A percentile compares a stretch with the other conserved stretches of the same genome.
These are phyloP conservation scores for Gossypium aridum DNA, from an alignment of 441 rosid genomes.

Conservation along the genomic window DNA sequence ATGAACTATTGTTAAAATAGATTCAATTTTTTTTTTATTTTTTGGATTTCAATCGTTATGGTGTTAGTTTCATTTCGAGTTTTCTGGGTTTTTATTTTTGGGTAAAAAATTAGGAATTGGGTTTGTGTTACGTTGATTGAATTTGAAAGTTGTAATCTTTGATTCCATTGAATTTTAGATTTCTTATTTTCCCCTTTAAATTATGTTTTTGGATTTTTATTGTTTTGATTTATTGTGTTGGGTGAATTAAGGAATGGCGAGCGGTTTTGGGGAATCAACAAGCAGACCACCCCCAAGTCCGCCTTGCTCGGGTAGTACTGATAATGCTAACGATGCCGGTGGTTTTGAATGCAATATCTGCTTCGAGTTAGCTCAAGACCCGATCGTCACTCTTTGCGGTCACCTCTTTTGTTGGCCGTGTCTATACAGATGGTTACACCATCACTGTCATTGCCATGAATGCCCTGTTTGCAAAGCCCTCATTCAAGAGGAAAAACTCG, in stretches of 20 bases:
- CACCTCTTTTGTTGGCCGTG: conserved; percentile 87
- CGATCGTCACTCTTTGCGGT: conserved; percentile 86
- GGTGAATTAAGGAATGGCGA: conserved; percentile 29
- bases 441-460: conserved; percentile 78
- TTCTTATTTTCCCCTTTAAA: neutral
- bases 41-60: neutral
- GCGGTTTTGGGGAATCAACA: conserved; percentile 37
- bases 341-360: conserved; percentile 95
- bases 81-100: neutral
- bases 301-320: conserved; percentile 20
- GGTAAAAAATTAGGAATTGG: neutral
- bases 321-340: conserved; percentile 40
- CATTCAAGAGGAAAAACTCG: conserved; percentile 73
- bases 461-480: conserved; percentile 94
- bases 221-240: neutral
- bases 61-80: neutral
- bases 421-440: conserved; percentile 73
- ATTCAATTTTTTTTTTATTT: neutral
- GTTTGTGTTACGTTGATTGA: neutral
- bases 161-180: neutral
- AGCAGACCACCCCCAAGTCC: conserved; percentile 27
- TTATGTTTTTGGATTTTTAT: neutral
- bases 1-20: neutral
- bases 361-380: conserved; percentile 90
- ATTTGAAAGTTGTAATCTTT: neutral